Base-by-base conservation (phyloP, 495 filamentous ascomycete species). In the Physcia stellaris region DNA sequence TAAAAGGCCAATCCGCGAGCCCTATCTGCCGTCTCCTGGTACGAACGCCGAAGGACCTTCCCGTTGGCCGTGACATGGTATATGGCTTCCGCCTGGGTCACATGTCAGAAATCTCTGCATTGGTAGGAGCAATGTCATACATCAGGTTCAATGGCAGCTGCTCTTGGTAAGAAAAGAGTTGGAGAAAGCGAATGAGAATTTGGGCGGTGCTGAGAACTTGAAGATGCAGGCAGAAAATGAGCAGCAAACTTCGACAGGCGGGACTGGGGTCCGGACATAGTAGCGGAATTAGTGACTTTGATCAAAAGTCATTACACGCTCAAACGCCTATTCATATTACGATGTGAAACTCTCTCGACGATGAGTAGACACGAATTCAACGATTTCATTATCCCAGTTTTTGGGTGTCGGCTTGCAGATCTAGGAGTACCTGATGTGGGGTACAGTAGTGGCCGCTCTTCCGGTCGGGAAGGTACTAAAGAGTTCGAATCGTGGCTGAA, bases 1-100 rank as follows among this genome's bases (percentile, higher is more conserved):
- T 79, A 96, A 56, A 90, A 96, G 6, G 83, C 86, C 16, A 98
- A 58, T 0, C 92, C 90, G 24, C 80, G 60, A 0, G 90, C 81
- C 6, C 92, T 79, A 47, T 90, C 81, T 12, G 90, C 84, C 29
- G 81, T 68, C 48, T 93, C 81, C 38, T 62, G 55, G 52, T 98
- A 98, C 2, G 73, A 75, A 37, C 86, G 67, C 18, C 80, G 67
- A 5, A 98, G 64, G 22, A 78, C 57, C 43, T 73, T 70, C 46
- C 73, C 69, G 57, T 90, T 88, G 38, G 83, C 73, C 0, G 86
- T 94, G 35, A 83, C 53, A 58, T 98, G 90, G 58, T 84, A 79
- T 50, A 96, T 83, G 32, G 88, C 90, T 53, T 75, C 68, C 27
- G 83, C 78, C 77, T 82, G 23, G 39, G 18, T 13, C 21, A 12